Evolutionary conservation across 2,329 filamentous ascomycete species (phyloP), one percentile per base, ranked within the genome.

Genomic region (Atkinsonella hypoxylon): DNA sequence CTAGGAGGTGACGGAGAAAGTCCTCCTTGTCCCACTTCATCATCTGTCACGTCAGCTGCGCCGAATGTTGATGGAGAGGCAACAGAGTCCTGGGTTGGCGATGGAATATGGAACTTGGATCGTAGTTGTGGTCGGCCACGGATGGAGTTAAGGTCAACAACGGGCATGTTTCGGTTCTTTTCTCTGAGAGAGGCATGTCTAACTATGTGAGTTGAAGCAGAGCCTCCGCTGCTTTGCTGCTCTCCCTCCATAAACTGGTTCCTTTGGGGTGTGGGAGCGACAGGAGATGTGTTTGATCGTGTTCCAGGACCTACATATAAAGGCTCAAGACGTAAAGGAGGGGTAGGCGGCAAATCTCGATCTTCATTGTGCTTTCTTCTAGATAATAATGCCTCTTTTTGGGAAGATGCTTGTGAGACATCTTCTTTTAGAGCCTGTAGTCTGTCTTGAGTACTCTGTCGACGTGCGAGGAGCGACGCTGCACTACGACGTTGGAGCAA

Each of bases 361-460:
- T 43, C 38, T 4, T 4, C 7, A 20, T 41, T 49, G 38, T 30
- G 18, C 40, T 43, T 51, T 39, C 43, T 49, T 47, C 43, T 13
- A 12, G 22, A 22, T 6, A 5, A n/a, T 34, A n/a, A 13, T 18
- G 12, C 55, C 72, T 68, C 54, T 65, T 61, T 51, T 51, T 17
- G 36, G 12, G 18, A 3, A 4, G 15, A 8, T 17, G 20, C 10
- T 30, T 43, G 10, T 9, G 31, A 6, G 15, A 7, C 12, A 20
- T 36, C 49, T 15, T 44, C 45, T 30, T 15, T 12, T 4, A 44
- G 42, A 8, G 45, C 46, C 10, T 22, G 31, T 1, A 86, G 66
- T 51, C 73, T 78, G 49, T 79, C 73, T 12, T 82, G 61, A 0
- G 76, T 80, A 8, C 77, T 78, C 56, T 83, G 79, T 41, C 80